Conservation (phyloP, 805 yeast species). For the Myxozyma melibiosi region DNA sequence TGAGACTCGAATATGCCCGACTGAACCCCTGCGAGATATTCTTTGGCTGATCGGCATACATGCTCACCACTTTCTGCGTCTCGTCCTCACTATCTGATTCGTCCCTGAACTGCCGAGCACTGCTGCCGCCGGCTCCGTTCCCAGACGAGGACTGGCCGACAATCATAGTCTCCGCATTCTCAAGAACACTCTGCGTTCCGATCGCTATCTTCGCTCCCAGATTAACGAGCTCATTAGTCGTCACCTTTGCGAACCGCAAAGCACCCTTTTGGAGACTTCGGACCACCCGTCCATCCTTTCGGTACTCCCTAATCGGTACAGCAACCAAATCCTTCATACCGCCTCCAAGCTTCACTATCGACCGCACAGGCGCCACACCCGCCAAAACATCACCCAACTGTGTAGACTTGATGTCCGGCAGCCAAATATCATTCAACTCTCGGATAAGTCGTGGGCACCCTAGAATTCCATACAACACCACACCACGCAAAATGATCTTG, state of each 20-base stretch:
- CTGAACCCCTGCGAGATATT: constrained; percentile 69
- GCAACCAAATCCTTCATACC: constrained; percentile 74
- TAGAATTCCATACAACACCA: constrained; percentile 69
- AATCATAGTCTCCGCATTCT: constrained; percentile 73
- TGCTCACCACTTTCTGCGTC: constrained; percentile 54
- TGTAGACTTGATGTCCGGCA: constrained; percentile 80
- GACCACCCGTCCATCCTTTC: constrained; percentile 67
- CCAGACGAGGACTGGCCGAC: constrained; percentile 56
- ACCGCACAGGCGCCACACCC: constrained; percentile 80
- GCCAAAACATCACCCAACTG: constrained; percentile 80
- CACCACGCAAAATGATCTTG: constrained; percentile 61
- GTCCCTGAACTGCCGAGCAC: constrained; percentile 21
- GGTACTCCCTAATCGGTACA: constrained; percentile 73
- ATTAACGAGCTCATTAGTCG: constrained; percentile 77
- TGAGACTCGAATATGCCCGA: constrained; percentile 74
- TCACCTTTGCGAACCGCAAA: constrained; percentile 67
- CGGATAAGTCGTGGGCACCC: constrained; percentile 67
- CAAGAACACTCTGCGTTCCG: constrained; percentile 82
- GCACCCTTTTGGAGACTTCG: constrained; percentile 78
- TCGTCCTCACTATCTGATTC: constrained; percentile 43
- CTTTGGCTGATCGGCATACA: constrained; percentile 83
- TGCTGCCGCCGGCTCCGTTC: constrained; percentile 4
- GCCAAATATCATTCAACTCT: constrained; percentile 71
- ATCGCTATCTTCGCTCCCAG: constrained; percentile 84
- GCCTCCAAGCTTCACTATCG: constrained; percentile 74